Evolutionary conservation across 371 early-diverging fungal genomes (phyloP).

Genomic region (Homolaphlyctis polyrhiza): DNA sequence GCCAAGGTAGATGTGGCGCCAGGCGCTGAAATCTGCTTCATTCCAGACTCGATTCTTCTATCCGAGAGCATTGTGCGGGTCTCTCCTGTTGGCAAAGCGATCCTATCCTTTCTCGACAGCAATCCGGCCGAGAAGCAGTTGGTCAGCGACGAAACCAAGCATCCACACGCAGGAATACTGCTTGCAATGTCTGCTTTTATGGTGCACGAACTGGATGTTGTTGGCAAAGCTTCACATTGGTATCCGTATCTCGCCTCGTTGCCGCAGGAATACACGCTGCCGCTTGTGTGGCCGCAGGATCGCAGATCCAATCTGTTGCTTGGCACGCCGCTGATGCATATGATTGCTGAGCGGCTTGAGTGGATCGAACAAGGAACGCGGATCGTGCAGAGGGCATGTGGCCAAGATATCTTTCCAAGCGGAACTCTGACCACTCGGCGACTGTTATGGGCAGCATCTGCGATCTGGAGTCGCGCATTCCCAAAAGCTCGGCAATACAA

Average conservation of each 20-base stretch:
- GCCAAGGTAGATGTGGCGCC: not conserved
- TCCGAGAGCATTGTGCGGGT: slow-evolving; percentile 7
- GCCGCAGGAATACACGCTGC: slow-evolving; percentile 9
- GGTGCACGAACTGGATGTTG: slow-evolving; percentile 6
- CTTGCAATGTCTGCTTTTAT: slow-evolving; percentile 11
- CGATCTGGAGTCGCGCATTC: slow-evolving; percentile 5
- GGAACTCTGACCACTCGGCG: not conserved
- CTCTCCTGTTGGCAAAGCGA: slow-evolving; percentile 9
- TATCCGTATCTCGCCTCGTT: slow-evolving; percentile 12
- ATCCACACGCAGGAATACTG: slow-evolving; percentile 8
- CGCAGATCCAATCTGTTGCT: not conserved
- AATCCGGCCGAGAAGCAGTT: not conserved
- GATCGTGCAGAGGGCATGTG: not conserved
- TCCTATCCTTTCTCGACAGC: not conserved
- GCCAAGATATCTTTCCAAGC: not conserved
- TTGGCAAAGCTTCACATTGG: not conserved
- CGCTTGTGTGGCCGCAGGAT: slow-evolving; percentile 12
- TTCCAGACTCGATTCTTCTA: slow-evolving; percentile 9
- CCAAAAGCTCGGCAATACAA: not conserved
- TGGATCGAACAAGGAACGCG: slow-evolving; percentile 4
- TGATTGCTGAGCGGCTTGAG: slow-evolving; percentile 6
- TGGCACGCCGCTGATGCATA: slow-evolving; percentile 10
- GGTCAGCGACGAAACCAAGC: not conserved
- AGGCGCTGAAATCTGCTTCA: slow-evolving; percentile 9
- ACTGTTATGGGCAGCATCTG: not conserved